Evolutionary conservation across 2,329 filamentous ascomycete species (phyloP), one percentile per base, ranked within the genome.

Genomic region (Pseudogymnoascus sp.): DNA sequence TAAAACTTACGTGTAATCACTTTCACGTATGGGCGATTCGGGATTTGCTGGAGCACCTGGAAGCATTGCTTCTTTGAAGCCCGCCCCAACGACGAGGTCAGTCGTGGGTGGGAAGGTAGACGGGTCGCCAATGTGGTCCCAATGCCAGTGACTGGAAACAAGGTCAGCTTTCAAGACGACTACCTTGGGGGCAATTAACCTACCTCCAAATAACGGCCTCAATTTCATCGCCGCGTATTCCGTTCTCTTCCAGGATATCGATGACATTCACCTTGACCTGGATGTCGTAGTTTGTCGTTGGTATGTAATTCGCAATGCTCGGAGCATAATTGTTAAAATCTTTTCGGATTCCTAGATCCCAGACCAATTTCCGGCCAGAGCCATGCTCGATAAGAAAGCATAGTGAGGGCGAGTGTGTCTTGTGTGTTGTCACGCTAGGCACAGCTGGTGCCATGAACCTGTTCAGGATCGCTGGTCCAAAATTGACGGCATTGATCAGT

Each of bases 71-170:
- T 75, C 65, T 59, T 77, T 79, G 69, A 83, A 80, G 0, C 82
- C 82, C 0, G 81, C 78, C 0, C 82, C 83, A 3, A 83, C 80
- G 33, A 84, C 67, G 0, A 85, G 67, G 7, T 78, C 74, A 0
- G 80, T 81, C 0, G 67, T 71, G 0, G 67, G 0, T 0, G 80
- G 79, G 59, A 84, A 84, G 0, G 69, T 72, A 0, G 76, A 75
- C 0, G 77, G 74, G 62, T 83, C 78, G 0, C 82, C 83, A 7
- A 77, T 78, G 63, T 84, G 82, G 67, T 84, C 82, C 70, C 75
- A 79, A 65, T 80, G 77, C 71, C 75, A 79, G 65, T 82, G 79
- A 63, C 76, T 77, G 70, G 73, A 74, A 16, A 56, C 11, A 14
- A 8, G 5, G 21, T 44, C 14, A 44, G 37, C 42, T 28, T 60